Base-by-base conservation (phyloP, 441 rosid species). In the Pelargonium australe region DNA sequence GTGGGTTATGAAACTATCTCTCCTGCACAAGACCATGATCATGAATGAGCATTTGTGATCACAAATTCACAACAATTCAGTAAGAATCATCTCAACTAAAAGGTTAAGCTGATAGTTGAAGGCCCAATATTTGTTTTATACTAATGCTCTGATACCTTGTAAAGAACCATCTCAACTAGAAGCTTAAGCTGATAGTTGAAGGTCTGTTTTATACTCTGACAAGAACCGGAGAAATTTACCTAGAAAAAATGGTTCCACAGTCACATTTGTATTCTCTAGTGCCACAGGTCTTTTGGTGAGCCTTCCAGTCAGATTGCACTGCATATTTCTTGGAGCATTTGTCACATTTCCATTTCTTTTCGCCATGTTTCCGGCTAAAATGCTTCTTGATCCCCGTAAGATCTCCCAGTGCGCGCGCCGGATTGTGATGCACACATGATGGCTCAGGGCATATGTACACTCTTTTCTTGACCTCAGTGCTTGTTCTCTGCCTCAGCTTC, bases 1-100 rank as follows among this genome's bases (percentile, higher is more conserved):
- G 72, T 85, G 89, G 13, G 87, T 84, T 23, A 85, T 82, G 84
- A 84, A 85, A 77, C 86, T 84, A 25, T 85, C 89, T 68, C 86
- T 79, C 72, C 89, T 85, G 87, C 80, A 73, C 37, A 5, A 55
- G 1, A 5, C 37, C 28, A 31, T 28, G 31, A 28, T 0, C 31
- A 28, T 28, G 31, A 28, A 28, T 28, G 3, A 28, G 1, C 31
- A 28, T 28, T 28, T 28, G 31, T n/a, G n/a, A n/a, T n/a, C n/a
- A n/a, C n/a, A n/a, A n/a, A n/a, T n/a, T 28, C 31, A 2, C 31
- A 28, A 28, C 31, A 28, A 28, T 28, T 28, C 31, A 23, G 2
- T 2, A 53, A 1, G 9, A 2, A 5, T 0, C 10, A 2, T 53
- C 25, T 23, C 25, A 23, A 23, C 25, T 23, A 23, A 23, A 23